Evolutionary conservation across 2,329 filamentous ascomycete genomes (phyloP), one percentile per base, ranked within the genome.

Genomic region (Leptographium lundbergii): DNA sequence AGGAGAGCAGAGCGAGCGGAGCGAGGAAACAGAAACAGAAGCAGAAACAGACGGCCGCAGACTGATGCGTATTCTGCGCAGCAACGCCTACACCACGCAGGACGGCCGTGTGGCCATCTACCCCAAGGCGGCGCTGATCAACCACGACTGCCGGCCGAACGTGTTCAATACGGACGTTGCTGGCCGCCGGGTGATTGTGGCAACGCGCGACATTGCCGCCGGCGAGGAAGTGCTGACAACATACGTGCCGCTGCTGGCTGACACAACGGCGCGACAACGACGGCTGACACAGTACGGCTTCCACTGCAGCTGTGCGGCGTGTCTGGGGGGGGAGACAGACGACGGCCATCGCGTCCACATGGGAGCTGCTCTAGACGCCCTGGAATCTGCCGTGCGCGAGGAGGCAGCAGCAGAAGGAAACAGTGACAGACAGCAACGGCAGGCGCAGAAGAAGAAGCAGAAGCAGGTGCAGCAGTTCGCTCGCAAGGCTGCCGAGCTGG

Each of bases 91-190:
- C 69, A 69, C 70, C 56, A 67, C 68, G 60, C 54, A 48, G 13
- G 59, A 61, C 56, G 57, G 59, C 13, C 58, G 59, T 32, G 42
- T 60, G 32, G 62, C 32, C 6, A 65, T 75, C 17, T 74, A 72
- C 51, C 66, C 67, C 9, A 59, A 68, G 34, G 67, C 71, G 19
- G 65, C 71, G 6, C 70, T 72, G 34, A 69, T 74, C 67, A 75
- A 74, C 58, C 73, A 75, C 63, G 66, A 64, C 22, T 75, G 73
- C 65, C 68, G 65, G 34, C 71, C 73, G 1, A 75, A 74, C 57
- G 69, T 72, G 1, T 65, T 63, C 59, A 74, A 63, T 34, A 51
- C 53, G 32, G 60, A 61, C 47, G 48, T 11, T 6, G 48, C 54
- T 27, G 58, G 72, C 70, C 56, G 63, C 60, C 22, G 69, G 2